Conservation (phyloP, 805 yeast genomes). For the Candida schatavii region DNA sequence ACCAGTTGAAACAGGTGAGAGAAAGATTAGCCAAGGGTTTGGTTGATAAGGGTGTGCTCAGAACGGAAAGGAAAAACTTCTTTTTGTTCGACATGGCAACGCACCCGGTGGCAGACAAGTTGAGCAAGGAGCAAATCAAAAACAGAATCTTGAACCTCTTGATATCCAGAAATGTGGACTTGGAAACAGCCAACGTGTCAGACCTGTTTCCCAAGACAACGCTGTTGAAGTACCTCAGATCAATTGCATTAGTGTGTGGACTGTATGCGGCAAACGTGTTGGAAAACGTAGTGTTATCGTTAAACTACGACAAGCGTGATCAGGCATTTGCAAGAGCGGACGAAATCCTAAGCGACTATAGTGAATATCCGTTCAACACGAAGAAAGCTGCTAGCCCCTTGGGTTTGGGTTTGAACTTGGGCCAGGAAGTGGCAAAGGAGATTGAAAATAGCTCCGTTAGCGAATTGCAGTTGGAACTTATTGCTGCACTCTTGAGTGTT, state of each 20-base stretch:
- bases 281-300: conserved; percentile 76
- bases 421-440: conserved; percentile 52
- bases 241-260: conserved; percentile 80
- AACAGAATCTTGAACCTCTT: conserved; percentile 68
- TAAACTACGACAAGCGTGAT: conserved; percentile 86
- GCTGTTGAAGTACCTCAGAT: conserved; percentile 68
- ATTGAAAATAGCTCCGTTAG: conserved; percentile 45
- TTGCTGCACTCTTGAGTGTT: conserved; percentile 89
- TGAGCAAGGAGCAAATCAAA: conserved; percentile 78
- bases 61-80: conserved; percentile 94
- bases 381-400: conserved; percentile 51
- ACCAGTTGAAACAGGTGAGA: conserved; percentile 95
- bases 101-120: conserved; percentile 87
- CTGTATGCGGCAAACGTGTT: conserved; percentile 95
- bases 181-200: conserved; percentile 40
- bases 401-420: conserved; percentile 71
- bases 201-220: conserved; percentile 67
- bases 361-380: conserved; percentile 78
- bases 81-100: conserved; percentile 97
- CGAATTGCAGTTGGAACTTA: conserved; percentile 77
- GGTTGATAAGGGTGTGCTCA: conserved; percentile 93
- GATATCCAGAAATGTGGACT: conserved; percentile 65
- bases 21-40: conserved; percentile 95
- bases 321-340: conserved; percentile 93
- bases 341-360: conserved; percentile 75